phyloP scores from a whole-genome alignment of 176 grass and related monocot genomes.

The Ampelocalamus luodianensis region DNA sequence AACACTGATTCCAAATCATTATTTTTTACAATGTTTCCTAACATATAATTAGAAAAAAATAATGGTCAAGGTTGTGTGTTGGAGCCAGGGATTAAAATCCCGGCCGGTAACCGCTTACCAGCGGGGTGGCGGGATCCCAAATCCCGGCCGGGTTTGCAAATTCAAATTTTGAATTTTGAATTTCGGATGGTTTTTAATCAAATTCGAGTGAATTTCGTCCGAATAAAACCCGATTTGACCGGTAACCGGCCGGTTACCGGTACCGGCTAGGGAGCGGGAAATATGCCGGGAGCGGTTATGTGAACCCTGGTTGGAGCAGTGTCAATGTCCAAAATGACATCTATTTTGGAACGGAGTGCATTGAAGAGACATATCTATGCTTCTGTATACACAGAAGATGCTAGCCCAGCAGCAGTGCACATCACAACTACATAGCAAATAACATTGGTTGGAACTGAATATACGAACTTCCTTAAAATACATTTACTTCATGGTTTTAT shows the following conservation, averaged over 20 bases:
- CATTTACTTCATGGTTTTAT: constrained; percentile 44
- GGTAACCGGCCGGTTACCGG: too few species aligned
- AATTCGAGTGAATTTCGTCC: too few species aligned
- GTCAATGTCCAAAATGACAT: background rate
- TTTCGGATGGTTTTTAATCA: too few species aligned
- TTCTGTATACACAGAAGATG: constrained; percentile 1
- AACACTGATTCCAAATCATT: background rate
- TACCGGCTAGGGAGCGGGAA: too few species aligned
- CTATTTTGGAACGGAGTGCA: constrained; percentile 18
- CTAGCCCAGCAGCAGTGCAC: constrained; percentile 21
- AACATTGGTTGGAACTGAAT: constrained; percentile 25
- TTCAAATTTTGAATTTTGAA: too few species aligned
- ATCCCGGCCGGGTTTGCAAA: too few species aligned
- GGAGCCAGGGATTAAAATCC: too few species aligned
- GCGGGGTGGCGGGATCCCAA: too few species aligned
- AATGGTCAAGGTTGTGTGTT: background rate
- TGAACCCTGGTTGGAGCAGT: background rate
- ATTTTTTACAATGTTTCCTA: background rate
- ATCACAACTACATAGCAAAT: constrained; percentile 20
- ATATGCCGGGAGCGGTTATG: too few species aligned
- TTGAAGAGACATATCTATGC: background rate
- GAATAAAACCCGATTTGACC: too few species aligned
- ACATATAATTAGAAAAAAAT: background rate
- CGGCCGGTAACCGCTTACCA: too few species aligned
- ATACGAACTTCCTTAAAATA: constrained; percentile 21